Evolutionary conservation across 495 filamentous ascomycete species (phyloP).

Genomic region (Aspergillus panamensis): DNA sequence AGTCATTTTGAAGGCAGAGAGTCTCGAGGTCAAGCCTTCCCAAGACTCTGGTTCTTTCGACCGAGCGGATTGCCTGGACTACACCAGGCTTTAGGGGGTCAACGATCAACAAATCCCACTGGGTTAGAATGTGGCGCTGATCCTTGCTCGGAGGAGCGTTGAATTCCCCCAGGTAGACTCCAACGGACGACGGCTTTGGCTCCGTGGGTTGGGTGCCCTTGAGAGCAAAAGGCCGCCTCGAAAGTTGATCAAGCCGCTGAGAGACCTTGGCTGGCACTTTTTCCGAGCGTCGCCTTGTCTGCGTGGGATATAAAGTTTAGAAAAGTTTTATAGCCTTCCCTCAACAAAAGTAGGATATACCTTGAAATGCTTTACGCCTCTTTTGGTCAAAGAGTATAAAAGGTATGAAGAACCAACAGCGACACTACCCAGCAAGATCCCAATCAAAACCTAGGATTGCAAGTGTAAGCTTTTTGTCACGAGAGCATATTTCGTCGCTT

Average conservation of each 20-base stretch:
- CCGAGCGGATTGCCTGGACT: constrained; percentile 30
- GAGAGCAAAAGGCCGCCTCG: constrained; percentile 26
- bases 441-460: constrained; percentile 32
- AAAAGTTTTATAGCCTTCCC: neutral
- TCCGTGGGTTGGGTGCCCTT: constrained; percentile 9
- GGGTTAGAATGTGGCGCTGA: constrained; percentile 34
- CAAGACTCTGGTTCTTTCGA: constrained; percentile 29
- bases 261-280: constrained; percentile 30
- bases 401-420: constrained; percentile 31
- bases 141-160: constrained; percentile 29
- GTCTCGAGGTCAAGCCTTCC: constrained; percentile 42
- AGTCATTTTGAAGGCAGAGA: constrained; percentile 27
- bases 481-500: constrained; percentile 16
- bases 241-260: constrained; percentile 27
- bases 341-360: constrained; percentile 22
- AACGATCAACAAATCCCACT: constrained; percentile 49
- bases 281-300: constrained; percentile 30
- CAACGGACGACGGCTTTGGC: constrained; percentile 44
- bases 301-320: constrained; percentile 4
- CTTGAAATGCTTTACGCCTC: constrained; percentile 31
- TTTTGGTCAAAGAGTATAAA: constrained; percentile 26
- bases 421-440: constrained; percentile 35
- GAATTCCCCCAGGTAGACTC: constrained; percentile 48
- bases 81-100: constrained; percentile 45
- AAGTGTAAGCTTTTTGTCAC: neutral